Percentiles rank a stretch among this genome's conserved stretches.
Conservation (phyloP, 1,284 basidiomycete species). For the Austroboletus niveus region DNA sequence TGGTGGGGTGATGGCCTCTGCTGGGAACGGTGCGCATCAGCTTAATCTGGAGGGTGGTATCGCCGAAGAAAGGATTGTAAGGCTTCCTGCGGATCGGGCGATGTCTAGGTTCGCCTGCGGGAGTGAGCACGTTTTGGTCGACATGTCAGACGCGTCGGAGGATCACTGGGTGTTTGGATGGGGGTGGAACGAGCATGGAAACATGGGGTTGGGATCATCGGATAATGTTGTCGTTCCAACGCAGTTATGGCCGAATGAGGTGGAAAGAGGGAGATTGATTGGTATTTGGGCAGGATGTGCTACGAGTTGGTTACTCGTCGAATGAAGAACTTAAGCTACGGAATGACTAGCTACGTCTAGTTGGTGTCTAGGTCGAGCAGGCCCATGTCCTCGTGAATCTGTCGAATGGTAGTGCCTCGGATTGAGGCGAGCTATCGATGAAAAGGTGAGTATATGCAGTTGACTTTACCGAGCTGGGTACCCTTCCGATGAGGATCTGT, state of each 20-base stretch:
- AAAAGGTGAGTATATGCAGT: constrained; percentile 14
- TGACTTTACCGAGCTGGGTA: constrained; percentile 30
- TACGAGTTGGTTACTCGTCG: constrained; percentile 65
- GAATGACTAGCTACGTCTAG: constrained; percentile 6
- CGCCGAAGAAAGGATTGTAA: constrained; percentile 25
- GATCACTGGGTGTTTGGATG: constrained; percentile 64
- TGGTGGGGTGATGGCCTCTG: constrained; percentile 40
- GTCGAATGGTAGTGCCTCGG: constrained; percentile 61
- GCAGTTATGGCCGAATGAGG: constrained; percentile 49
- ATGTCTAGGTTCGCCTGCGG: constrained; percentile 53
- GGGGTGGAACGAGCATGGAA: constrained; percentile 98
- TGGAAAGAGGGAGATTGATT: constrained; percentile 22
- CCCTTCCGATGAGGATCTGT: constrained; percentile 37
- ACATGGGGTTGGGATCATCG: constrained; percentile 68
- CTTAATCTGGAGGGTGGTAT: too few species aligned
- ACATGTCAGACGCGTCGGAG: constrained; percentile 17
- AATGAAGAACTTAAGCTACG: constrained; percentile 15
- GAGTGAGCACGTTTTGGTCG: constrained; percentile 76
- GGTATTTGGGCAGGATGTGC: constrained; percentile 70
- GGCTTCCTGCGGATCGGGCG: constrained; percentile 35
- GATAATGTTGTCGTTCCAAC: constrained; percentile 49
- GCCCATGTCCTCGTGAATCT: constrained; percentile 69
- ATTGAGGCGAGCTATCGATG: constrained; percentile 57
- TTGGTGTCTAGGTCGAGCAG: constrained; percentile 45
- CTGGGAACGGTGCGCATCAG: constrained; percentile 70